Base-by-base conservation (phyloP, 2,329 filamentous ascomycete species). In the Alternaria conjuncta region DNA sequence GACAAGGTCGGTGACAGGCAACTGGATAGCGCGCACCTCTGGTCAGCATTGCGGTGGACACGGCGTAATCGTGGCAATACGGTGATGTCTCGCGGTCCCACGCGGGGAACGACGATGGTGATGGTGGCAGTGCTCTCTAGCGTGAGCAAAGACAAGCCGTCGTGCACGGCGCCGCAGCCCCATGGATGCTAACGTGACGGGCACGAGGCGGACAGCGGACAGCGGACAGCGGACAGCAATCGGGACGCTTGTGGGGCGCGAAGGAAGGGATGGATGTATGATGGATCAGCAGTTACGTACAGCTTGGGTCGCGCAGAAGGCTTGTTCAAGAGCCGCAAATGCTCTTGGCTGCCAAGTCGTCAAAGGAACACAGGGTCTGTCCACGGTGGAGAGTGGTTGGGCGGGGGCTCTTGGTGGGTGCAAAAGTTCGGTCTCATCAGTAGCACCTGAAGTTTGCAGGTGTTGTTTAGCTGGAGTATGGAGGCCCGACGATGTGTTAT, bases 1-100 rank as follows among this genome's bases (percentile, higher is more conserved):
- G 63, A 32, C 60, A 51, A 45, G 32, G 66, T 55, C 65, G 57
- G 55, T 56, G 60, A 25, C 41, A 64, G 60, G 54, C 58, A 55
- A 69, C 71, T 72, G 63, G 62, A 71, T 51, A 65, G 61, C 63
- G 71, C 67, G 66, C 65, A 59, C 62, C 68, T 30, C 63, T 67
- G 68, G 73, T 78, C 68, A 78, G 76, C 75, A 78, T 77, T 66
- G 70, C 70, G 75, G 68, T 70, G 46, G 55, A 63, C 62, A 60
- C 60, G 56, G 67, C 61, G 64, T 60, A 60, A 63, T 58, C 69
- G 73, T 67, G 70, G 69, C 69, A 65, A 65, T 63, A 51, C 56
- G 57, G 60, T 63, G 57, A 58, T 55, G 56, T 60, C 59, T 68
- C 55, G 62, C 68, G 67, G 71, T 60, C 55, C 61, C 64, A 65